phyloP scores from a whole-genome alignment of 768 basidiomycete genomes.

The Tubosaeta sp. region DNA sequence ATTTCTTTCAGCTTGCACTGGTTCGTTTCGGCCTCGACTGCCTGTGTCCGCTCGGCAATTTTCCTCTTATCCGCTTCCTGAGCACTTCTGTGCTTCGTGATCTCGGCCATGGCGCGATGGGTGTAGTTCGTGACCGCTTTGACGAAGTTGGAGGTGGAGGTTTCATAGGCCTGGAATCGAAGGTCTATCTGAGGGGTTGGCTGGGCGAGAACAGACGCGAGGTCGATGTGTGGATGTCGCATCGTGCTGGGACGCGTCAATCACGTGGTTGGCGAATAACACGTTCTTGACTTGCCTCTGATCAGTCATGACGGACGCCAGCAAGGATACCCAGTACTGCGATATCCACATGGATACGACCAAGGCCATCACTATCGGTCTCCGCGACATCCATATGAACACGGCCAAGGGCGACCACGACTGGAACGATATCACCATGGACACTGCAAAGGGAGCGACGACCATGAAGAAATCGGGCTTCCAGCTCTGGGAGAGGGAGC shows the following conservation, averaged over 20 bases:
- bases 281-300: constrained; percentile 4
- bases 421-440: constrained; percentile 61
- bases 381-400: constrained; percentile 56
- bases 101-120: constrained; percentile 61
- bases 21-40: constrained; percentile 65
- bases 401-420: constrained; percentile 53
- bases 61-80: constrained; percentile 63
- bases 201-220: constrained; percentile 51
- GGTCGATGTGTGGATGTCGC: constrained; percentile 53
- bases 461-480: constrained; percentile 52
- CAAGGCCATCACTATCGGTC: constrained; percentile 48
- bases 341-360: constrained; percentile 83
- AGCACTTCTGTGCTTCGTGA: constrained; percentile 60
- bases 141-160: constrained; percentile 66
- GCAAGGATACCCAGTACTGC: constrained; percentile 30
- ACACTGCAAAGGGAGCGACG: constrained; percentile 35
- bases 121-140: constrained; percentile 72
- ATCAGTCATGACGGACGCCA: constrained; percentile 11
- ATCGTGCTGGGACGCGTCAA: constrained; percentile 14
- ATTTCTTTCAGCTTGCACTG: constrained; percentile 77
- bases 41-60: constrained; percentile 54
- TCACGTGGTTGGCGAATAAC: constrained; percentile 22
- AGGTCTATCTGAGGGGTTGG: constrained; percentile 63
- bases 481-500: constrained; percentile 80
- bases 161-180: constrained; percentile 54